phyloP scores from a whole-genome alignment of 345 rosid genomes.

The Citrus glauca region DNA sequence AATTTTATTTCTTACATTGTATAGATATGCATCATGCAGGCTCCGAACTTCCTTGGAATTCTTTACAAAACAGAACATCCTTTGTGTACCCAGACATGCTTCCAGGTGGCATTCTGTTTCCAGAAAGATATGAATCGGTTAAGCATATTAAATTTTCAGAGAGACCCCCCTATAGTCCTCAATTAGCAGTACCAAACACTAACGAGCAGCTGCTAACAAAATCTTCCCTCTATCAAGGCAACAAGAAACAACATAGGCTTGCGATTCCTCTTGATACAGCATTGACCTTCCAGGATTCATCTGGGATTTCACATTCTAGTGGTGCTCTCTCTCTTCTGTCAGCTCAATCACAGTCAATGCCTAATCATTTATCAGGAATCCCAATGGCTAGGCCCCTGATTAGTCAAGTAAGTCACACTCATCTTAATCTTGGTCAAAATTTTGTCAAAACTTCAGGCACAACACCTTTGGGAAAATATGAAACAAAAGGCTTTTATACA shows the following conservation, averaged over 20 bases:
- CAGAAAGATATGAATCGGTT: slow-evolving; percentile 19
- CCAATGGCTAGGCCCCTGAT: slow-evolving; percentile 20
- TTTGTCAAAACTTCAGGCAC: slow-evolving; percentile 14
- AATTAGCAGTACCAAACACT: not conserved
- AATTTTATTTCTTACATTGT: not conserved
- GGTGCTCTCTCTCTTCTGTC: slow-evolving; percentile 81
- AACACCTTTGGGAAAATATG: not conserved
- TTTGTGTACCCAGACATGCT: slow-evolving; percentile 16
- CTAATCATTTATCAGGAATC: slow-evolving; percentile 30
- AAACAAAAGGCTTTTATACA: slow-evolving; percentile 2
- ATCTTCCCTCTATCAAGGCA: slow-evolving; percentile 24
- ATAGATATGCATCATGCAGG: slow-evolving; percentile 16
- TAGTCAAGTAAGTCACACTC: slow-evolving; percentile 11
- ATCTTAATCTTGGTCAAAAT: slow-evolving; percentile 11
- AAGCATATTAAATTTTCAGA: slow-evolving; percentile 16
- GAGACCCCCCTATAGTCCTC: slow-evolving; percentile 2
- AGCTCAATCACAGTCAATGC: slow-evolving; percentile 35
- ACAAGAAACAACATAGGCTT: slow-evolving; percentile 17
- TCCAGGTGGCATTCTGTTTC: slow-evolving; percentile 16
- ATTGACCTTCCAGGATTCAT: slow-evolving; percentile 29
- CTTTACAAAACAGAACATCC: slow-evolving; percentile 22
- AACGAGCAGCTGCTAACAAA: slow-evolving; percentile 18
- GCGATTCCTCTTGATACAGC: slow-evolving; percentile 28
- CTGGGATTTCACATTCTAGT: slow-evolving; percentile 33
- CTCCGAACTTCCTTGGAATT: slow-evolving; percentile 18